Percentiles rank a stretch among this genome's conserved stretches.
Evolutionary conservation across 2,329 filamentous ascomycete genomes (phyloP).

Genomic region (Fusarium vanettenii): DNA sequence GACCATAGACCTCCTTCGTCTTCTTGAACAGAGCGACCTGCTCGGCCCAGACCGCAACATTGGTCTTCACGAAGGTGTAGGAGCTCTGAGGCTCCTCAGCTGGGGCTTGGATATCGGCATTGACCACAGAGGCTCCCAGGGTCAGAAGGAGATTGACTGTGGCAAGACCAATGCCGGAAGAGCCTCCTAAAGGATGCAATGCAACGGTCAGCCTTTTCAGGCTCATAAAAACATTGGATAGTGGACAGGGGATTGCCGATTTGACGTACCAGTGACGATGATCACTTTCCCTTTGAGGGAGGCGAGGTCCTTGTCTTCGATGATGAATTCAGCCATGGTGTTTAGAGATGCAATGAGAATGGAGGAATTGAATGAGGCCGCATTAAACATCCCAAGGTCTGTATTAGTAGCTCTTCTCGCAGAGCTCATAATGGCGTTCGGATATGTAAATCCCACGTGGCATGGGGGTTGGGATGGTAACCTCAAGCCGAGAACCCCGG

Average conservation of each 20-base stretch:
- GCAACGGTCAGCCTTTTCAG: neutral
- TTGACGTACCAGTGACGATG: slow-evolving; percentile 58
- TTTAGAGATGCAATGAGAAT: neutral
- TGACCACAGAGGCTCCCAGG: slow-evolving; percentile 65
- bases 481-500: neutral
- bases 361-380: neutral
- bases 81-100: slow-evolving; percentile 36
- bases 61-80: slow-evolving; percentile 54
- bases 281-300: slow-evolving; percentile 61
- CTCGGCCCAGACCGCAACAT: slow-evolving; percentile 63
- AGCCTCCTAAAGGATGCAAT: slow-evolving; percentile 55
- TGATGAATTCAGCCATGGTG: slow-evolving; percentile 58
- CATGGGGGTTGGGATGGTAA: neutral
- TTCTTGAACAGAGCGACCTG: slow-evolving; percentile 63
- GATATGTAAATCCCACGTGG: neutral
- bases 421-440: neutral
- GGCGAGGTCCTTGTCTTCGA: slow-evolving; percentile 56
- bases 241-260: neutral
- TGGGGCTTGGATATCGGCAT: slow-evolving; percentile 62
- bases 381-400: neutral
- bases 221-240: neutral
- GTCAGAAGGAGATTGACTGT: slow-evolving; percentile 63
- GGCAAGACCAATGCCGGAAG: slow-evolving; percentile 70
- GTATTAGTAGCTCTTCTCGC: neutral
- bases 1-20: slow-evolving; percentile 71